Conservation (phyloP, 306 rosid genomes). For the Quercus agrifolia region DNA sequence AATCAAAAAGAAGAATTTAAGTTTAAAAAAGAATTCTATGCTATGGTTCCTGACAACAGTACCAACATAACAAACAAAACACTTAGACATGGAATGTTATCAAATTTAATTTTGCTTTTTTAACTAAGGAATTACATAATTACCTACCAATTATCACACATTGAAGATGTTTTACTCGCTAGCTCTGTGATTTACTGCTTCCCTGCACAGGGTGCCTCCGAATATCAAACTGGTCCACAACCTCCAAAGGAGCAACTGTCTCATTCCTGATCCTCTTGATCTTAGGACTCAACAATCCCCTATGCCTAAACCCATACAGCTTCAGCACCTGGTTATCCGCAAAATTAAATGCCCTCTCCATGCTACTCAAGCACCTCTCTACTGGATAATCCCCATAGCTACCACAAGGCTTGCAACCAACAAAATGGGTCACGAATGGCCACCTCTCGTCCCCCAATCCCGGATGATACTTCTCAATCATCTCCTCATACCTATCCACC, state of each 20-base stretch:
- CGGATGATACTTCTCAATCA: slow-evolving; percentile 48
- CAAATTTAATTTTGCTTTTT: background rate
- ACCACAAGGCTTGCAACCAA: too few relatives aligned
- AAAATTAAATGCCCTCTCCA: slow-evolving; percentile 38
- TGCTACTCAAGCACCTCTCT: too few relatives aligned
- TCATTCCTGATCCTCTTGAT: slow-evolving; percentile 53
- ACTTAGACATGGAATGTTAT: background rate
- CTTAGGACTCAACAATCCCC: slow-evolving; percentile 57
- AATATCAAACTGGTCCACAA: slow-evolving; percentile 41
- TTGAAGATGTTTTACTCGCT: slow-evolving; percentile 5
- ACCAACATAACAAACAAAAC: background rate
- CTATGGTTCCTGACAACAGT: background rate
- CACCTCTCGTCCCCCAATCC: too few relatives aligned
- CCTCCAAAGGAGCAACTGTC: slow-evolving; percentile 42
- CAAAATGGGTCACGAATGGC: too few relatives aligned
- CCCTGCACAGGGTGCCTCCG: slow-evolving; percentile 25
- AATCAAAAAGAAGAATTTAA: background rate
- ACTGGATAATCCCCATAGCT: too few relatives aligned
- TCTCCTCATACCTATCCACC: slow-evolving; percentile 59
- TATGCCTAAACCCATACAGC: slow-evolving; percentile 54
- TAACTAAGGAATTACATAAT: background rate
- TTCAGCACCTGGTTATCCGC: slow-evolving; percentile 52
- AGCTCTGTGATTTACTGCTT: slow-evolving; percentile 27
- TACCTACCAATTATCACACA: background rate
- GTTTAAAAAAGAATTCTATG: background rate